Percentiles rank a stretch among this genome's conserved stretches.
These are phyloP conservation scores for Casuarina glauca DNA, from an alignment of 306 rosid genomes.

Conservation along the genomic window DNA sequence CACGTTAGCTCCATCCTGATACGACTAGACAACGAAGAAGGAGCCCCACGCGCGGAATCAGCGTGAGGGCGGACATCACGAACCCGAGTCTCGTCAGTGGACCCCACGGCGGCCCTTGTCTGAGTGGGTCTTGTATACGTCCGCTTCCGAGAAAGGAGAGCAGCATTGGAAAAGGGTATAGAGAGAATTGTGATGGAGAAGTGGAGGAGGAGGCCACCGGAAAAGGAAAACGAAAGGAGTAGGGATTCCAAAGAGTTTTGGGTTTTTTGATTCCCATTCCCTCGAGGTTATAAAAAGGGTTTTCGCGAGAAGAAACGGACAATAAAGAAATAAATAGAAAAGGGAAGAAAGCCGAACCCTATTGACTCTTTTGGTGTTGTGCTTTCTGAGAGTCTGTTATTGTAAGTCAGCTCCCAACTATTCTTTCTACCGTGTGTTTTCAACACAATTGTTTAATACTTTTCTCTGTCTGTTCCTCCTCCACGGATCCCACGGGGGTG, in stretches of 20 bases:
- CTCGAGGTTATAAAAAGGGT: background rate
- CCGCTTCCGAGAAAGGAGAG: background rate
- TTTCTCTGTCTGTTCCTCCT: slow-evolving; percentile 43
- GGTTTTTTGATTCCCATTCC: background rate
- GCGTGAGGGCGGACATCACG: slow-evolving; percentile 35
- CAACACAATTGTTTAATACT: background rate
- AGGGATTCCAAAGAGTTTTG: slow-evolving; percentile 4
- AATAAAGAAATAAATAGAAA: background rate
- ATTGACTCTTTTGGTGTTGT: slow-evolving; percentile 29
- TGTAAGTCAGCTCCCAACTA: slow-evolving; percentile 29
- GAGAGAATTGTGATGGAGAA: slow-evolving; percentile 15
- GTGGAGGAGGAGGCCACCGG: slow-evolving; percentile 9
- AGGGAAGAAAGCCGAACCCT: background rate
- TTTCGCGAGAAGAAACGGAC: background rate
- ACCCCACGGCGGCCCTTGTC: slow-evolving; percentile 12
- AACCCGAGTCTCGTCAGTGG: slow-evolving; percentile 37
- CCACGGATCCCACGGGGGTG: slow-evolving; percentile 46
- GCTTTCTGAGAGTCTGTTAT: slow-evolving; percentile 3
- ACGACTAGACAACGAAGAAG: slow-evolving; percentile 1
- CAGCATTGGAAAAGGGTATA: background rate
- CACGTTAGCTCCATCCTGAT: background rate
- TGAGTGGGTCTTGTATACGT: too few species aligned
- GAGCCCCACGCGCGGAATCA: slow-evolving; percentile 28
- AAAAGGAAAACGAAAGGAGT: background rate
- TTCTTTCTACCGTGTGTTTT: background rate